Percentiles rank a stretch among this genome's conserved stretches.
phyloP scores from a whole-genome alignment of 2,329 filamentous ascomycete genomes.

The Alternaria solani region DNA sequence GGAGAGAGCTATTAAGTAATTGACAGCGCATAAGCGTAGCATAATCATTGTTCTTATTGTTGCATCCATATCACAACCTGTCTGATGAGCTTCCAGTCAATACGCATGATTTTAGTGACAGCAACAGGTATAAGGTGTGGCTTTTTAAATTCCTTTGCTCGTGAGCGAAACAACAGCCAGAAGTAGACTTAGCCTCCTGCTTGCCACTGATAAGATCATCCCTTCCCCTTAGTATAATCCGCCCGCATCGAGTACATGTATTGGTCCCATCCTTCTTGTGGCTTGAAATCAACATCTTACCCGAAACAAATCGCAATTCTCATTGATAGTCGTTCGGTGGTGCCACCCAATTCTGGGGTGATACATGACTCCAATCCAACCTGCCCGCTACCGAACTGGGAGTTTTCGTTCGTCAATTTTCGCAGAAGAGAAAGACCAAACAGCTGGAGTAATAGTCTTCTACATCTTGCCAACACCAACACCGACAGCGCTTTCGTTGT shows the following conservation, averaged over 20 bases:
- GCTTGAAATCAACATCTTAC: too few species aligned
- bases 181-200: neutral
- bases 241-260: neutral
- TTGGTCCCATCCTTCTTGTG: too few species aligned
- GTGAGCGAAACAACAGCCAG: neutral
- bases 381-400: too few species aligned
- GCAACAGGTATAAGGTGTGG: neutral
- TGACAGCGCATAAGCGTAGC: constrained; percentile 1
- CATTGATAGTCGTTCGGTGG: too few species aligned
- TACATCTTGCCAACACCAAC: too few species aligned
- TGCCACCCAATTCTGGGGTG: too few species aligned
- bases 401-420: too few species aligned
- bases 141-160: neutral
- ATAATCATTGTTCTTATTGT: neutral
- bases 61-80: neutral
- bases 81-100: neutral
- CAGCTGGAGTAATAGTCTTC: too few species aligned
- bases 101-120: neutral
- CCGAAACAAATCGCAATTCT: too few species aligned
- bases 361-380: too few species aligned
- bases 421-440: too few species aligned
- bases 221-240: neutral
- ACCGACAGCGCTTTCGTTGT: too few species aligned
- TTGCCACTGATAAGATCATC: neutral
- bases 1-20: neutral